Conservation (phyloP, 768 basidiomycete species). For the Mrakia frigida region DNA sequence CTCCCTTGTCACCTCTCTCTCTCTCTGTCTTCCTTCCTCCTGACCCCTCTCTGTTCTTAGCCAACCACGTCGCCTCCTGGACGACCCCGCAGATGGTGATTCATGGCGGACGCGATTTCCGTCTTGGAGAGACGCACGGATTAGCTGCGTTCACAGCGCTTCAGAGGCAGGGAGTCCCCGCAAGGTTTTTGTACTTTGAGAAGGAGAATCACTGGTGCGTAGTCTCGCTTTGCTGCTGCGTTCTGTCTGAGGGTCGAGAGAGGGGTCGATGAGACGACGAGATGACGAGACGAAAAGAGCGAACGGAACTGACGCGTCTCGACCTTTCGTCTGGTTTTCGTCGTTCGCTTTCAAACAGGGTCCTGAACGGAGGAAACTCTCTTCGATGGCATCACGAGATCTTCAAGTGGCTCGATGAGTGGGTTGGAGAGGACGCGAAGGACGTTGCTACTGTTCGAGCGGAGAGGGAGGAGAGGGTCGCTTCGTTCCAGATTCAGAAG, state of each 20-base stretch:
- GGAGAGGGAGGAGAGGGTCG: background rate
- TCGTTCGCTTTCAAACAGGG: conserved; percentile 45
- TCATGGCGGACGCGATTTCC: conserved; percentile 63
- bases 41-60: conserved; percentile 20
- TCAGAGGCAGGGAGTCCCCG: conserved; percentile 67
- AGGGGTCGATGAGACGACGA: no score
- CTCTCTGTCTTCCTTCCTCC: no score
- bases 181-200: conserved; percentile 75
- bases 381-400: conserved; percentile 82
- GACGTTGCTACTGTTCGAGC: background rate
- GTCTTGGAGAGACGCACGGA: conserved; percentile 65
- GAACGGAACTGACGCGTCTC: conserved; percentile 50
- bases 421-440: conserved; percentile 40
- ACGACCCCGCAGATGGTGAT: conserved; percentile 76
- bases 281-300: background rate
- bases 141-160: conserved; percentile 79
- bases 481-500: no score
- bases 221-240: background rate
- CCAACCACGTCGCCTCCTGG: conserved; percentile 77
- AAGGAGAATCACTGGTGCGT: conserved; percentile 80
- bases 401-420: conserved; percentile 73
- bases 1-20: no score
- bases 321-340: background rate
- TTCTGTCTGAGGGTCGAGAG: background rate
- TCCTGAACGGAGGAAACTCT: conserved; percentile 55